These are phyloP conservation scores for Saprolegnia parasitica DNA, from an alignment of 352 stramenopile species.

Conservation along the genomic window DNA sequence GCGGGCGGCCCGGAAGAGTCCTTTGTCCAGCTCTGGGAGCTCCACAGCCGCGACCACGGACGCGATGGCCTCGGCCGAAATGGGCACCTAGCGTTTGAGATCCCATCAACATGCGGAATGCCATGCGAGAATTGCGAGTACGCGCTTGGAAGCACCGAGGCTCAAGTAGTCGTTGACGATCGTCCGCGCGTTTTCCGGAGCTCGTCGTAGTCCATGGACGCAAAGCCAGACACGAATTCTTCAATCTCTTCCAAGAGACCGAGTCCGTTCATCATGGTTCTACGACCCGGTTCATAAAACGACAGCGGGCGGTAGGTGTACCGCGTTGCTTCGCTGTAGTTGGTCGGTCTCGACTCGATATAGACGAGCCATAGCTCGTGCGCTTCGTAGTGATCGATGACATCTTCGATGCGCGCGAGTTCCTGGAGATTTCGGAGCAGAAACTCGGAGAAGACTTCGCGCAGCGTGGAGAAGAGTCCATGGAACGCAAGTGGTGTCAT, in stretches of 20 bases:
- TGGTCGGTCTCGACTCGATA: constrained; percentile 40
- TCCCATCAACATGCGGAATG: no score
- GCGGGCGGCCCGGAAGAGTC: constrained; percentile 43
- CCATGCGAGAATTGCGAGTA: background rate
- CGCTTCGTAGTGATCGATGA: constrained; percentile 67
- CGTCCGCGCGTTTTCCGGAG: constrained; percentile 44
- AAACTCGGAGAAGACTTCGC: constrained; percentile 59
- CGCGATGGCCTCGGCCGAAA: constrained; percentile 34
- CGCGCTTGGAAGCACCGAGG: constrained; percentile 37
- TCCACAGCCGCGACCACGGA: constrained; percentile 45
- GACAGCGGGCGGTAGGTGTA: background rate
- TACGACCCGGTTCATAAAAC: background rate
- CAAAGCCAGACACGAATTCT: constrained; percentile 35
- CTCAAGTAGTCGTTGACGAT: constrained; percentile 62
- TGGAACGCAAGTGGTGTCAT: constrained; percentile 42
- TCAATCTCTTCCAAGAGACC: constrained; percentile 61
- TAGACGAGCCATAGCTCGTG: constrained; percentile 56
- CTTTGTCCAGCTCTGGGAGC: constrained; percentile 36
- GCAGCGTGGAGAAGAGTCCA: constrained; percentile 50
- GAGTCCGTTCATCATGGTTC: constrained; percentile 27
- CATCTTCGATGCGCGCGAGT: constrained; percentile 41
- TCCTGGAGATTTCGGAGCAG: constrained; percentile 63
- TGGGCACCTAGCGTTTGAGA: constrained; percentile 29
- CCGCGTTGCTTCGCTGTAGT: constrained; percentile 37
- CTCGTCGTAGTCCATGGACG: constrained; percentile 30